A percentile compares a stretch with the other conserved stretches of the same genome.
phyloP scores from a whole-genome alignment of 768 basidiomycete species.

The Bullera alba region DNA sequence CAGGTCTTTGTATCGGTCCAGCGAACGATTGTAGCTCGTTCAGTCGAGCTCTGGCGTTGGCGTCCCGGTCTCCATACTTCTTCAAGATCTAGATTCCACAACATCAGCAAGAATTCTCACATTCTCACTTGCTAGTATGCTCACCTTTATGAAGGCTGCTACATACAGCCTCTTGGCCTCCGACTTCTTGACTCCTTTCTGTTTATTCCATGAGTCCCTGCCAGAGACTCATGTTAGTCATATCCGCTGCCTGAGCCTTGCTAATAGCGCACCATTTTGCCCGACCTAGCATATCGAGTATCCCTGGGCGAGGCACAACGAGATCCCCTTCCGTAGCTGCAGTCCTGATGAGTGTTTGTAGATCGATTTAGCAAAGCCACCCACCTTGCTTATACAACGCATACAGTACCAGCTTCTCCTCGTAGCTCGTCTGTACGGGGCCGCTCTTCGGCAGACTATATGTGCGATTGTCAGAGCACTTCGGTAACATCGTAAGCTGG shows the following conservation, averaged over 20 bases:
- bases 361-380: neutral
- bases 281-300: slow-evolving; percentile 84
- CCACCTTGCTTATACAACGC: slow-evolving; percentile 93
- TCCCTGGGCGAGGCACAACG: slow-evolving; percentile 65
- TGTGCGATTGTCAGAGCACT: neutral
- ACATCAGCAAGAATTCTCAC: neutral
- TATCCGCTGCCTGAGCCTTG: neutral
- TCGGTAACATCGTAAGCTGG: neutral
- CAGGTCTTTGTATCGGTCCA: slow-evolving; percentile 5
- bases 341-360: neutral
- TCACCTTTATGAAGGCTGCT: slow-evolving; percentile 73
- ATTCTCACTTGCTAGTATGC: slow-evolving; percentile 8
- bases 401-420: slow-evolving; percentile 90
- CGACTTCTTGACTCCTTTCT: slow-evolving; percentile 66
- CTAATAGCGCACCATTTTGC: slow-evolving; percentile 72
- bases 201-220: slow-evolving; percentile 71
- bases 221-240: neutral
- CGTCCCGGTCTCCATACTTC: slow-evolving; percentile 14
- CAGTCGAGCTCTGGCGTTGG: slow-evolving; percentile 5
- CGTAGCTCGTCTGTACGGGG: slow-evolving; percentile 90
- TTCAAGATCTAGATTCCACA: slow-evolving; percentile 30
- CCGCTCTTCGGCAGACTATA: slow-evolving; percentile 82
- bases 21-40: slow-evolving; percentile 22
- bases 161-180: slow-evolving; percentile 89
- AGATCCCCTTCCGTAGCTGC: slow-evolving; percentile 88